phyloP scores from a whole-genome alignment of 305 asterid species.

The Rubia balearica region DNA sequence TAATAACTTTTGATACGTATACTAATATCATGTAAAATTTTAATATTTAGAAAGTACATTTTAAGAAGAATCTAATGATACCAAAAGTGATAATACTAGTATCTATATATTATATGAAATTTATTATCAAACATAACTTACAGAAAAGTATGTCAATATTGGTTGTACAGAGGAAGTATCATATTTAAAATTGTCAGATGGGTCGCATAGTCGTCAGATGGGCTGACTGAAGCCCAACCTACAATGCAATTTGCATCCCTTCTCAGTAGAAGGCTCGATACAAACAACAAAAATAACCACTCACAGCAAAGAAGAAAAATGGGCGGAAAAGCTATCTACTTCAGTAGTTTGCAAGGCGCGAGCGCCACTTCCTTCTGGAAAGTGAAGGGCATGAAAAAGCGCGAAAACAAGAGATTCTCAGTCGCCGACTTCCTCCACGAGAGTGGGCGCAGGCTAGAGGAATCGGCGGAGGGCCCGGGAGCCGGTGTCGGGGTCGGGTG shows the following conservation, averaged over 20 bases:
- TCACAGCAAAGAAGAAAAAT: constrained; percentile 7
- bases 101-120: no score
- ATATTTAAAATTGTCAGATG: no score
- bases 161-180: no score
- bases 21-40: no score
- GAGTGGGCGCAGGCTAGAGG: constrained; percentile 29
- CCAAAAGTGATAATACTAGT: no score
- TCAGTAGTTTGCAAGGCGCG: constrained; percentile 28
- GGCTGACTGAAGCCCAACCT: neutral
- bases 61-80: no score
- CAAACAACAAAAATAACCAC: neutral
- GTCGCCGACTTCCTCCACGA: constrained; percentile 46
- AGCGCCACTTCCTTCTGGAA: constrained; percentile 40
- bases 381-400: constrained; percentile 34
- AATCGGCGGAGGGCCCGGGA: constrained; percentile 60
- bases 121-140: no score
- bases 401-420: constrained; percentile 31
- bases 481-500: constrained; percentile 73
- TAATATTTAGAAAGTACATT: no score
- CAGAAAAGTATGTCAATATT: no score
- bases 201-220: no score
- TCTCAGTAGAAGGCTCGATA: neutral
- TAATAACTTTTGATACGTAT: no score
- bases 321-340: constrained; percentile 24
- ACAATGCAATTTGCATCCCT: neutral